Base-by-base conservation (phyloP, 768 basidiomycete genomes). In the Mycena haematopus region DNA sequence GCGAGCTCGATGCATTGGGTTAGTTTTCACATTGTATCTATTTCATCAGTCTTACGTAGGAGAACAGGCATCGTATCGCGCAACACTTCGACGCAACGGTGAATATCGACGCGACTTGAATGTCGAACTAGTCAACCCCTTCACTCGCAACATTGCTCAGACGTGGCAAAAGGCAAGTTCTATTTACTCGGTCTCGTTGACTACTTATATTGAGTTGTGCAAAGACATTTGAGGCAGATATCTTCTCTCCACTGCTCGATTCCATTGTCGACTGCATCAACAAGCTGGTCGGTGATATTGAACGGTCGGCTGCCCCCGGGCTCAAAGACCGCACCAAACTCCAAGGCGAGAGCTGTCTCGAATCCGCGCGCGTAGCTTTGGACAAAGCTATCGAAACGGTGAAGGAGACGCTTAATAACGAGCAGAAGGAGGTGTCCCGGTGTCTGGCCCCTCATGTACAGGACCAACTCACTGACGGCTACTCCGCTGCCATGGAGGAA, bases 361-460 rank as follows among this genome's bases (percentile, higher is more conserved):
- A 84, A 59, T 85, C 86, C 68, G 84, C 84, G 0, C 75, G 76
- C 9, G 75, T 82, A 10, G 80, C 84, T 1, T 73, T 87, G 53
- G 72, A 75, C 52, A 81, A 83, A 47, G 78, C 81, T 3, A 74
- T 86, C 56, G 79, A 78, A 14, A 70, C 79, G 27, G 84, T 87
- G 4, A 74, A 75, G 33, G 81, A 83, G 52, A 80, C 83, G 5
- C 76, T 88, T 74, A 78, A 75, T 64, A 75, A 67, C 17, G 77
- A 86, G 63, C 86, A 87, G 72, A 87, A 88, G 72, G 84, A 87
- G 55, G 75, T 85, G 7, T 87, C 86, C 0, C 77, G 86, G 21
- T 82, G 78, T 65, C 75, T 88, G 61, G 78, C 84, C 13, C 86
- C 86, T 17, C 82, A 86, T 68, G 80, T 88, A 14, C 83, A 85